These are phyloP conservation scores for Mortierella sp. DNA, from an alignment of 371 early-diverging fungal species.

Conservation along the genomic window DNA sequence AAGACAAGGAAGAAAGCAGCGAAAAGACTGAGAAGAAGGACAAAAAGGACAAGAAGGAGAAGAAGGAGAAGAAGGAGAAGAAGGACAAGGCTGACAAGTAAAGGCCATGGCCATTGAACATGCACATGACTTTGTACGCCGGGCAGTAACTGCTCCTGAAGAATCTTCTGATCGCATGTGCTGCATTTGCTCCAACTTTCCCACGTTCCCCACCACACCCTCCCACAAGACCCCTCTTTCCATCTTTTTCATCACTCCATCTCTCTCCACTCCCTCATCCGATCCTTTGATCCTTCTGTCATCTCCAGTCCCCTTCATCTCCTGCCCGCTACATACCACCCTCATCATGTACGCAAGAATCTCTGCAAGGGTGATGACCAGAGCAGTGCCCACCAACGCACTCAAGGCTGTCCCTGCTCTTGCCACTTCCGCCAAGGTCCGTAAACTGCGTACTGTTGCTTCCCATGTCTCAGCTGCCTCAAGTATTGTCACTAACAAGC, in stretches of 20 bases:
- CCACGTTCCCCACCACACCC: slow-evolving; percentile 7
- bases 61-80: slow-evolving; percentile 17
- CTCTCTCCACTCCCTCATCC: neutral
- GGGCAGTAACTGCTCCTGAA: no score
- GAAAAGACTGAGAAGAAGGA: slow-evolving; percentile 15
- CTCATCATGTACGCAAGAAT: slow-evolving; percentile 42
- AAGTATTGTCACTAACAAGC: neutral
- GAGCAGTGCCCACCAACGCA: slow-evolving; percentile 29
- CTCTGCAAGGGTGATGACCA: slow-evolving; percentile 28
- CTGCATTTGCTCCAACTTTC: slow-evolving; percentile 10
- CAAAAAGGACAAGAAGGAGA: slow-evolving; percentile 8
- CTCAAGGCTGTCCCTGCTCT: slow-evolving; percentile 32
- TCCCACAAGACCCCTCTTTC: slow-evolving; percentile 1
- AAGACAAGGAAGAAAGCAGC: slow-evolving; percentile 43
- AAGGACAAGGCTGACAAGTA: slow-evolving; percentile 19
- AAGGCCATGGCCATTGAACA: neutral
- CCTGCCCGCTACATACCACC: slow-evolving; percentile 1
- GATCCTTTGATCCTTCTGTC: neutral
- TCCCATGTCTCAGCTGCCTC: no score
- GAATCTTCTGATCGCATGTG: slow-evolving; percentile 3
- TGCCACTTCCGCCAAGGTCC: slow-evolving; percentile 44
- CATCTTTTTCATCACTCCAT: slow-evolving; percentile 1
- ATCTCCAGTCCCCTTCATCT: neutral
- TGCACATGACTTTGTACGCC: no score
- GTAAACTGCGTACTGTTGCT: no score